Base-by-base conservation (phyloP, 768 basidiomycete genomes). In the Termitomyces sp. region DNA sequence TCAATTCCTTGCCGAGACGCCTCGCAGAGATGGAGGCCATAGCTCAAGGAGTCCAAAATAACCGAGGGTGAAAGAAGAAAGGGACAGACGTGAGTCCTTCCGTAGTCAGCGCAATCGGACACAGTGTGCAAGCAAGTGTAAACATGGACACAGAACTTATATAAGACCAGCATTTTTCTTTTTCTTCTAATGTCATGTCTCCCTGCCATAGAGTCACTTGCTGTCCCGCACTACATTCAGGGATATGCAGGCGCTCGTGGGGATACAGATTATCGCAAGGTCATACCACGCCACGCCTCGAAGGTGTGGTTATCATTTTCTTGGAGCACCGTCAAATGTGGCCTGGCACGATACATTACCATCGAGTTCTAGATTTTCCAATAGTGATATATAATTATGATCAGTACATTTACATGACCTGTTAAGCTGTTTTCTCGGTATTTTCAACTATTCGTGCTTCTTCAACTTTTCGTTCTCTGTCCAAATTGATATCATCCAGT, bases 401-500 rank as follows among this genome's bases (percentile, higher is more conserved):
- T 56, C 20, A 42, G 47, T 62, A 60, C 35, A 45, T 52, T 28
- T 12, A 3, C 16, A n/a, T 14, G 8, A n/a, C n/a, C 20, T 20
- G n/a, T 57, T 45, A 57, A 22, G 30, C 56, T 3, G 40, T 46
- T 26, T 46, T 14, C 8, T 53, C 33, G 43, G 36, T 53, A 16
- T 58, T 66, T 18, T 74, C 73, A 49, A 64, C 67, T 26, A 69
- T 66, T 48, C 74, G 64, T 18, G 77, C 79, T 57, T 77, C 77
- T 6, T 58, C 71, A 20, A 79, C 76, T 53, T 83, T 72, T 35
- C 71, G 72, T 49, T 75, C 79, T 60, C 88, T 77, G 65, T 92
- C 87, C 54, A 67, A 68, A n/a, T 82, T 88, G 63, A 99, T 90
- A 56, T 91, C 90, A 40, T 91, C 86, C 69, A 99, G 68, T 62